Evolutionary conservation across 768 basidiomycete genomes (phyloP), one percentile per base, ranked within the genome.

Genomic region (Boletus insuetus): DNA sequence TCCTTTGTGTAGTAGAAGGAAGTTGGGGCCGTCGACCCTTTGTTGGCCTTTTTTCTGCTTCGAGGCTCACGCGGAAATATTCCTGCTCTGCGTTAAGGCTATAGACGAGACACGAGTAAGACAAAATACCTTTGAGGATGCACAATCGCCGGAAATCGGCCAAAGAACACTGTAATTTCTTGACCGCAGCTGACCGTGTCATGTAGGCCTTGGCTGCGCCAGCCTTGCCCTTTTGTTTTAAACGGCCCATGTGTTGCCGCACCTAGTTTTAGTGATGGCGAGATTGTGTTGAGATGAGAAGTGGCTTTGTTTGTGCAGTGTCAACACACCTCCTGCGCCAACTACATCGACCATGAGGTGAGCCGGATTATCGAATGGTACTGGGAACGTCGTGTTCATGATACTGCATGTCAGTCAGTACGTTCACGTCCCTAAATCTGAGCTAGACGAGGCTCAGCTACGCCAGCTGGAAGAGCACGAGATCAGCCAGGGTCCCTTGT

Each of bases 1-100:
- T 99, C 97, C 75, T 99, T 99, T 26, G 91, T 79, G 70, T 98
- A 98, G 76, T 99, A 99, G 76, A 98, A 99, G 3, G 94, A 93
- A 1, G 97, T 94, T 5, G 95, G 94, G 0, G 93, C 95, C 49
- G 94, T 94, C 4, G 93, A 96, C 2, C 96, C 97, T 71, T 97
- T 98, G 77, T 98, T 98, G 37, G 96, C 97, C 59, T 85, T 84
- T 71, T 98, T 99, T 64, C 84, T 85, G 74, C 83, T 86, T 44
- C 85, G 84, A 24, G 97, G 97, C 71, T 99, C 97, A 51, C 96
- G 91, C 59, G 97, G 97, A 71, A 96, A 98, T 65, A 99, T 96
- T 13, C 96, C 95, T 98, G 54, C 20, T 46, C 49, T 48, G 43
- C 22, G 50, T 68, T 41, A 67, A 53, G 34, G 17, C 31, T 37